Base-by-base conservation (phyloP, 148 eudicot genomes). In the Simmondsia chinensis region DNA sequence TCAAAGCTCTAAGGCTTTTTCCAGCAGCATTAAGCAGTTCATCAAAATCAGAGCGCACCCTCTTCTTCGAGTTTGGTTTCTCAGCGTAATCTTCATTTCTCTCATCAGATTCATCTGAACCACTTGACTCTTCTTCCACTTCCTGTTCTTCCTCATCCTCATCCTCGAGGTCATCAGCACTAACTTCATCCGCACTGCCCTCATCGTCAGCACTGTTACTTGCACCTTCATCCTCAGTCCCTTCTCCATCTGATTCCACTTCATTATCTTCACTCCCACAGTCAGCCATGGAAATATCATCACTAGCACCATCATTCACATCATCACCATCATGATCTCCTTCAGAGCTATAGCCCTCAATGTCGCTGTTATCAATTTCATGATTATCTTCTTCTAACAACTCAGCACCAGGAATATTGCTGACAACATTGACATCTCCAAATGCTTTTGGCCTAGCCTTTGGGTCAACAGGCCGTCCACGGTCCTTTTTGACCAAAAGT, bases 361-460 rank as follows among this genome's bases (percentile, higher is more conserved):
- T 40, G 27, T 50, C 55, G 36, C 48, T 55, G 17, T 28, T 56
- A 59, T 66, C 61, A 56, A 31, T 44, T 9, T n/a, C 50, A 11
- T 46, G 29, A n/a, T 59, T 22, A 1, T 52, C 68, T 33, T 32
- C 36, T 6, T 27, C 46, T 58, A 91, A 61, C 22, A 85, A 56
- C 66, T 91, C 99, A 48, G 75, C 69, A 20, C 79, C 95, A 36
- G 89, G 71, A 30, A 91, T 78, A 71, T 77, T 55, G 52, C 53
- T 72, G 35, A 79, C 61, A 49, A 91, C 77, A 72, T 59, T 57
- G 28, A 70, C 85, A 62, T 79, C 95, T 59, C 99, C 99, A 64
- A 71, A 91, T 48, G 87, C 95, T 73, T 85, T 91, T 28, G 83
- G 94, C 64, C 57, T 79, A 39, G 94, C 95, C 42, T 65, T 85